These are phyloP conservation scores for Tetrahymena elliotti DNA, from an alignment of 73 alveolate genomes.

Conservation along the genomic window DNA sequence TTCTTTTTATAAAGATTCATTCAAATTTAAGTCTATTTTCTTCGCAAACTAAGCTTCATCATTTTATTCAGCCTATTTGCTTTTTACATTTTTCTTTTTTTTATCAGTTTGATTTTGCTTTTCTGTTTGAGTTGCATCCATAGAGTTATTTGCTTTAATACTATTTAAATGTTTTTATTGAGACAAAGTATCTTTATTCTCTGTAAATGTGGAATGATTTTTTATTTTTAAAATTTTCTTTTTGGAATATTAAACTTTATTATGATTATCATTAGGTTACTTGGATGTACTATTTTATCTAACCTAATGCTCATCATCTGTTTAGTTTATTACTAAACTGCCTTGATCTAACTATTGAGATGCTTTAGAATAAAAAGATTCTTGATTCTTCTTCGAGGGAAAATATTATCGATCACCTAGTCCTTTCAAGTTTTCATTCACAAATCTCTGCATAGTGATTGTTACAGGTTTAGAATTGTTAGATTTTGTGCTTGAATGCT, in stretches of 20 bases:
- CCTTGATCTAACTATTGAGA: background rate
- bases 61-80: background rate
- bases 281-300: background rate
- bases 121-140: background rate
- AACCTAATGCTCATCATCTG: background rate
- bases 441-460: background rate
- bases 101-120: background rate
- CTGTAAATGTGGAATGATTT: background rate
- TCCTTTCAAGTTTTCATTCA: background rate
- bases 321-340: background rate
- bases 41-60: background rate
- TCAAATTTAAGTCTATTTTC: background rate
- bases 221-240: background rate
- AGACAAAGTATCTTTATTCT: background rate
- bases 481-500: background rate
- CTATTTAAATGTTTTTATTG: background rate
- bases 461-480: background rate
- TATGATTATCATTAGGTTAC: background rate
- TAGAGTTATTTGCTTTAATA: background rate
- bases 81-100: background rate
- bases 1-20: background rate
- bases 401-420: background rate
- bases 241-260: background rate
- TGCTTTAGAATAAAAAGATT: background rate
- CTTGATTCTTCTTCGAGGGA: background rate